Evolutionary conservation across 139 green algal species (phyloP).

Genomic region (Asterochloris sp.): DNA sequence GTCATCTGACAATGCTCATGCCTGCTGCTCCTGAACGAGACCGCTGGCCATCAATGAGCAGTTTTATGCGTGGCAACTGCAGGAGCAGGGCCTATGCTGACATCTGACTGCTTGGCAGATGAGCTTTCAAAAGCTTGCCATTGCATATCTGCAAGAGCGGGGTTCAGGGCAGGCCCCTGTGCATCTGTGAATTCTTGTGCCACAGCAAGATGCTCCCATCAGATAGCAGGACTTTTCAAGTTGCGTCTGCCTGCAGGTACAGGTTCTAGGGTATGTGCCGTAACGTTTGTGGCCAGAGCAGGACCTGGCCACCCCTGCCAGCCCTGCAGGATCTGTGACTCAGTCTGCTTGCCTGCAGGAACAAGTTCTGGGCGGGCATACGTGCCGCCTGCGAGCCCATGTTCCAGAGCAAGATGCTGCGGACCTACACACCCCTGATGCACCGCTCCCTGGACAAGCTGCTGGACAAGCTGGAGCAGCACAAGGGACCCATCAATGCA

Average conservation of each 20-base stretch:
- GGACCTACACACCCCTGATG: constrained; percentile 1
- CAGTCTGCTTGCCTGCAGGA: not conserved
- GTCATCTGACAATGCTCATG: no score
- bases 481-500: not conserved
- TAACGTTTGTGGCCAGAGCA: not conserved
- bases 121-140: no score
- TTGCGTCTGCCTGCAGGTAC: not conserved
- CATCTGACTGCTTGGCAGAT: no score
- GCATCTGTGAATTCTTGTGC: no score
- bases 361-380: constrained; percentile 18
- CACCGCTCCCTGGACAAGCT: not conserved
- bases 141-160: no score
- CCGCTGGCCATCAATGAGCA: no score
- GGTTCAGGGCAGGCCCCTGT: no score
- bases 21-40: no score
- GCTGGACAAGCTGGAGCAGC: not conserved
- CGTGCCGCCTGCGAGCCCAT: not conserved
- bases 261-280: not conserved
- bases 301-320: not conserved
- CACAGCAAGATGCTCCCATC: not conserved
- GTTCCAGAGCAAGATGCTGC: constrained; percentile 8
- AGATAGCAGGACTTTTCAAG: not conserved
- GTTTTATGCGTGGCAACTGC: no score
- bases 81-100: no score
- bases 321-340: no score